Percentiles rank a stretch among this genome's conserved stretches.
phyloP scores from a whole-genome alignment of 768 basidiomycete species.

The Nidularia pulvinata region DNA sequence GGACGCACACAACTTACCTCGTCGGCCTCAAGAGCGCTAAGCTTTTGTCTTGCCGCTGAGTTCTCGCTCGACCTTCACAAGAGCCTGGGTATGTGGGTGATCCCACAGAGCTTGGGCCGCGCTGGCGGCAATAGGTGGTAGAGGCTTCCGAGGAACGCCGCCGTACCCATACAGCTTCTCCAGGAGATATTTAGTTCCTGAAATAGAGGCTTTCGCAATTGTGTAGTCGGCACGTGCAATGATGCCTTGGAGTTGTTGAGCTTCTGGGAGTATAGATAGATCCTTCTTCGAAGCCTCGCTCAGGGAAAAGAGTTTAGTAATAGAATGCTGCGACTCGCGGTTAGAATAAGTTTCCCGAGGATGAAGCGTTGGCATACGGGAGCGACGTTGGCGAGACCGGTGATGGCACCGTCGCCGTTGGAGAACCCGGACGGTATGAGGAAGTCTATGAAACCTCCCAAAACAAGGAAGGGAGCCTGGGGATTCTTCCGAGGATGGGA shows the following conservation, averaged over 20 bases:
- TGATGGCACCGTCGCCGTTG: constrained; percentile 87
- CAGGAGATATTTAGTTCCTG: constrained; percentile 83
- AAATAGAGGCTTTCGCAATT: constrained; percentile 72
- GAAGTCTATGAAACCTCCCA: constrained; percentile 89
- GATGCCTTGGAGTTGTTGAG: constrained; percentile 77
- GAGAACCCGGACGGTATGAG: constrained; percentile 71
- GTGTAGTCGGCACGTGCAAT: constrained; percentile 81
- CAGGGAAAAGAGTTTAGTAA: constrained; percentile 63
- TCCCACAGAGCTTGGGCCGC: constrained; percentile 67
- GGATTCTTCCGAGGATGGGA: constrained; percentile 68
- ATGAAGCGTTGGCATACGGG: constrained; percentile 46
- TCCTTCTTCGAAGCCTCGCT: constrained; percentile 55
- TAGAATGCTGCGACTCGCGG: constrained; percentile 41
- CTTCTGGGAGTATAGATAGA: constrained; percentile 59
- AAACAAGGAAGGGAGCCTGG: constrained; percentile 74
- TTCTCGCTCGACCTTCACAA: constrained; percentile 64
- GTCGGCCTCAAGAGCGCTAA: neutral
- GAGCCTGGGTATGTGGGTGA: constrained; percentile 69
- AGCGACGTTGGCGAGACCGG: constrained; percentile 83
- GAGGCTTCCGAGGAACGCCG: constrained; percentile 75
- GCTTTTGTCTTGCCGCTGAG: constrained; percentile 38
- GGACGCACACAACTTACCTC: too few relatives aligned
- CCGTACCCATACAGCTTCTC: constrained; percentile 82
- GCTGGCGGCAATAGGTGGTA: constrained; percentile 59
- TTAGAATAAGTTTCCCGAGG: constrained; percentile 1